Conservation (phyloP, 805 yeast genomes). For the Candida ulmi region DNA sequence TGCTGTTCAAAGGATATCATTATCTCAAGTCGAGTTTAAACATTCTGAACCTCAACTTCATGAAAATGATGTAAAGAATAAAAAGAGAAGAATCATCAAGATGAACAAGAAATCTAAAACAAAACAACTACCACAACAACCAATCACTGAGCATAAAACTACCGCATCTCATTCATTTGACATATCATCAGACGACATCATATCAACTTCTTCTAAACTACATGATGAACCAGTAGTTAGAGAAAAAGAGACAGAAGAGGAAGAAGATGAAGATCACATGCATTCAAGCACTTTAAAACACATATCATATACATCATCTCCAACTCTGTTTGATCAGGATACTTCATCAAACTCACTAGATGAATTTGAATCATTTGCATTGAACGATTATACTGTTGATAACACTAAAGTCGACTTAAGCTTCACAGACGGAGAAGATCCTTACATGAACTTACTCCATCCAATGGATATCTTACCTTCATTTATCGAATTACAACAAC, state of each 20-base stretch:
- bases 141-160: no score
- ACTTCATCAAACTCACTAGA: conserved; percentile 1
- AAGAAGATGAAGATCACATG: no score
- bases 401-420: no score
- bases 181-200: neutral
- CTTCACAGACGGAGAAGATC: conserved; percentile 12
- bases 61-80: neutral
- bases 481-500: conserved; percentile 1
- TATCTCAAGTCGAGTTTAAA: conserved; percentile 6
- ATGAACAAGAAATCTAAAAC: conserved; percentile 3
- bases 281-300: neutral
- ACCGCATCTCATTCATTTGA: no score
- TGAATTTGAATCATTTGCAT: conserved; percentile 2
- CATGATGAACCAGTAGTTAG: no score
- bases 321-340: neutral
- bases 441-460: conserved; percentile 18
- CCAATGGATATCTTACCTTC: conserved; percentile 19
- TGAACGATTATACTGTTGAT: conserved; percentile 5
- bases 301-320: neutral
- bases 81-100: conserved; percentile 19
- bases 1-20: conserved; percentile 12
- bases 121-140: no score
- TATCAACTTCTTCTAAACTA: neutral
- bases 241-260: no score
- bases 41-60: neutral